These are phyloP conservation scores for Talaromyces trachyspermus DNA, from an alignment of 495 filamentous ascomycete genomes.

Conservation along the genomic window DNA sequence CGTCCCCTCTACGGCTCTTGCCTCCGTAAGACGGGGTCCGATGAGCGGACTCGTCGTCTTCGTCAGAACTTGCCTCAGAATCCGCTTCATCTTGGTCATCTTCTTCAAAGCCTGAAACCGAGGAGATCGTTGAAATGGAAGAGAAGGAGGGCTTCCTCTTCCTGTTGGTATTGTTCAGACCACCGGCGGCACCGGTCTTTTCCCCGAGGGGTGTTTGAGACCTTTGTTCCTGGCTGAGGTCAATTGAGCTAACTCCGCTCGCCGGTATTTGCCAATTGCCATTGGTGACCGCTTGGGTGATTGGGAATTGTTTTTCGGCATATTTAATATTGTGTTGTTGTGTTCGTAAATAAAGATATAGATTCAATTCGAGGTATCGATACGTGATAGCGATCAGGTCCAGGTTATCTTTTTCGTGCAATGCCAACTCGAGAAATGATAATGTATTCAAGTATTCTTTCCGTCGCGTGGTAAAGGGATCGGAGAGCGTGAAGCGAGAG, in stretches of 20 bases:
- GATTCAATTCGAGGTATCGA: no score
- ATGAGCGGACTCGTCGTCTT: slow-evolving; percentile 41
- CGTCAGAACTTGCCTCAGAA: slow-evolving; percentile 24
- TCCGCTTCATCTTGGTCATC: slow-evolving; percentile 43
- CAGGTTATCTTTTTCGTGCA: no score
- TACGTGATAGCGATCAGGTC: no score
- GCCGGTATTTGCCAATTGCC: slow-evolving; percentile 9
- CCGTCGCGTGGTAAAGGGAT: no score
- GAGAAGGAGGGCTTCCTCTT: slow-evolving; percentile 35
- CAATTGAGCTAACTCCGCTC: slow-evolving; percentile 15
- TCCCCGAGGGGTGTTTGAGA: slow-evolving; percentile 20
- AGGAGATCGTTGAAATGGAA: slow-evolving; percentile 38
- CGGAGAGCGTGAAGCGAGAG: no score
- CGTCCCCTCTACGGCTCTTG: slow-evolving; percentile 26
- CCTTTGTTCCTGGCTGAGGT: slow-evolving; percentile 11
- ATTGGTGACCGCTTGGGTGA: slow-evolving; percentile 31
- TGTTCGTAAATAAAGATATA: slow-evolving; percentile 6
- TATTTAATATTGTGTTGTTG: slow-evolving; percentile 9
- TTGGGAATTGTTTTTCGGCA: slow-evolving; percentile 23
- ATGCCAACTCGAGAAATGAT: no score
- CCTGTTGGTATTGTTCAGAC: slow-evolving; percentile 17
- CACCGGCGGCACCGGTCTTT: slow-evolving; percentile 17
- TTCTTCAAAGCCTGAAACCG: slow-evolving; percentile 34
- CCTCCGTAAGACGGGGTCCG: slow-evolving; percentile 46
- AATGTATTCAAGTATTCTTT: no score